phyloP scores from a whole-genome alignment of 306 rosid genomes.

The Vigna nakashimae region DNA sequence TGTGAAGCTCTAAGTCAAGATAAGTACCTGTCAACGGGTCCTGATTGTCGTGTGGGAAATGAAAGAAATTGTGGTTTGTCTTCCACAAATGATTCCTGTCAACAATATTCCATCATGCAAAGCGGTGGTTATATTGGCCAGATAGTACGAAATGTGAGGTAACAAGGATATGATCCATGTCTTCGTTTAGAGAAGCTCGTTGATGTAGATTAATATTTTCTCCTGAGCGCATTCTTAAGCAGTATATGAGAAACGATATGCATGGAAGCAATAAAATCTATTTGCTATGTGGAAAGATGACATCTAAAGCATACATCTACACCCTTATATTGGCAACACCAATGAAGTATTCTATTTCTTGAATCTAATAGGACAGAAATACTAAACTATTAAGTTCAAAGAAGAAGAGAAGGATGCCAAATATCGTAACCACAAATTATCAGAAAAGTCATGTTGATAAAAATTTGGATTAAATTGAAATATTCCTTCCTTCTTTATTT shows the following conservation, averaged over 20 bases:
- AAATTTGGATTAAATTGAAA: slow-evolving; percentile 20
- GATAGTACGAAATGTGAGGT: slow-evolving; percentile 76
- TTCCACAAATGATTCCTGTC: slow-evolving; percentile 53
- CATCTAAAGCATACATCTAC: background rate
- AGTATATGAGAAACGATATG: slow-evolving; percentile 31
- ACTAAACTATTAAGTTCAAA: background rate
- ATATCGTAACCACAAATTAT: background rate
- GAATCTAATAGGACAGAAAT: slow-evolving; percentile 2
- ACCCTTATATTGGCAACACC: slow-evolving; percentile 19
- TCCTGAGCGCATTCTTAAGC: slow-evolving; percentile 25
- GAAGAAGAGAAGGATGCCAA: slow-evolving; percentile 21
- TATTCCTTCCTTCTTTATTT: slow-evolving; percentile 14
- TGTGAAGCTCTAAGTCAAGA: slow-evolving; percentile 84
- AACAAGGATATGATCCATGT: slow-evolving; percentile 35
- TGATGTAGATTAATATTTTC: slow-evolving; percentile 11
- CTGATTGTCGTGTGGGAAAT: slow-evolving; percentile 47
- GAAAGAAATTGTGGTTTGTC: slow-evolving; percentile 54
- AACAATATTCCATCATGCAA: slow-evolving; percentile 50
- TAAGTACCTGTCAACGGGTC: slow-evolving; percentile 49
- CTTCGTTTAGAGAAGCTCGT: slow-evolving; percentile 31
- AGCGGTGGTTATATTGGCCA: slow-evolving; percentile 61
- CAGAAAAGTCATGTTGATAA: slow-evolving; percentile 13
- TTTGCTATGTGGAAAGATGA: background rate
- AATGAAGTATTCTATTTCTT: background rate
- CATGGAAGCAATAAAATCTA: slow-evolving; percentile 25